phyloP scores from a whole-genome alignment of 192 early-diverging fungal species.

The Backusella macrospora region DNA sequence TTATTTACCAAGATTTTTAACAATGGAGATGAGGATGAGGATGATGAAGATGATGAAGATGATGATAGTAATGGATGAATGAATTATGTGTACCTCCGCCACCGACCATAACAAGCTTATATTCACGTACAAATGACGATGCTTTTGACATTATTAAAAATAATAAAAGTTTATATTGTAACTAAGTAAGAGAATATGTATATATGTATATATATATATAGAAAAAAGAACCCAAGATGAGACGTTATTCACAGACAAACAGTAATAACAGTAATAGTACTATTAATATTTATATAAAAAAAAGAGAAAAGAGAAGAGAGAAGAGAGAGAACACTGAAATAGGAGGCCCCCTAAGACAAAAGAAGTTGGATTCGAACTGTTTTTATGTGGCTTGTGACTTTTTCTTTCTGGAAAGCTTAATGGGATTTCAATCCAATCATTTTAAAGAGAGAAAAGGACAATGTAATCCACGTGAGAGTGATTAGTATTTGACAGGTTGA shows the following conservation, averaged over 20 bases:
- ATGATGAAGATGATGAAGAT: background rate
- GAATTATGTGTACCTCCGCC: slow-evolving; percentile 66
- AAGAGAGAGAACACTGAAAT: background rate
- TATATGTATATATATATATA: background rate
- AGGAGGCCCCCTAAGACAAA: background rate
- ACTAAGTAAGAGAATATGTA: background rate
- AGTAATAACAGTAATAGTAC: background rate
- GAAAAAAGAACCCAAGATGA: slow-evolving; percentile 16
- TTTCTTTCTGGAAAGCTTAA: background rate
- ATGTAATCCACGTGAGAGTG: slow-evolving; percentile 1
- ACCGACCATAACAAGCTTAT: slow-evolving; percentile 83
- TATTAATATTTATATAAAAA: background rate
- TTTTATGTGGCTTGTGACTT: slow-evolving; percentile 2
- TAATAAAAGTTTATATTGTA: background rate
- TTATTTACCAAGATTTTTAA: background rate
- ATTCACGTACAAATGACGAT: slow-evolving; percentile 51
- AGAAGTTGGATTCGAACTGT: slow-evolving; percentile 1
- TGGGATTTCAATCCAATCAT: background rate
- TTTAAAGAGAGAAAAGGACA: background rate
- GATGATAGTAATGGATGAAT: background rate
- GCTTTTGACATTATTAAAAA: slow-evolving; percentile 39
- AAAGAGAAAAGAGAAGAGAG: background rate
- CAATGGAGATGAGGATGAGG: background rate
- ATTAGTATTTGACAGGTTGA: no score
- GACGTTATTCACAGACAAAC: background rate